Evolutionary conservation across 2,329 filamentous ascomycete species (phyloP), one percentile per base, ranked within the genome.

Genomic region (Aspergillus felis): DNA sequence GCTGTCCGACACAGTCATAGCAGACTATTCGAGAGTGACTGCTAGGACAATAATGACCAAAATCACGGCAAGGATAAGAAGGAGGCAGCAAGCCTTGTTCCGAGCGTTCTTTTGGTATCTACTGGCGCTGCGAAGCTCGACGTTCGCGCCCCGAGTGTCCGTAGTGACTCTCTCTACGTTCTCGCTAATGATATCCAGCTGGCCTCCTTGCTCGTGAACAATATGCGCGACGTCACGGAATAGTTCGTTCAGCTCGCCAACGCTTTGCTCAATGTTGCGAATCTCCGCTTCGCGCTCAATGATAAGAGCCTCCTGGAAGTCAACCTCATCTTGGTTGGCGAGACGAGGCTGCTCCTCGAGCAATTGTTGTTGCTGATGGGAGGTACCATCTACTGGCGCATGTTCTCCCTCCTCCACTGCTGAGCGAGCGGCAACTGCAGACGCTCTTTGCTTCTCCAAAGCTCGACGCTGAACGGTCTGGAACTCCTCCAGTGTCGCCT

Each of bases 191-290:
- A 90, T 90, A 69, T 93, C 89, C 29, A 99, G 81, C 75, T 90
- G 86, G 66, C 91, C 90, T 52, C 94, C 94, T 77, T 99, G 94
- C 77, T 97, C 93, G 60, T 86, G 86, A 52, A 99, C 92, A 74
- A 99, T 97, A 74, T 96, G 92, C 50, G 93, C 94, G n/a, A 99
- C 92, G 78, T 99, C 93, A 61, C 92, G 84, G 81, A 99, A 99
- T 47, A 99, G 83, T 70, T 97, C 94, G 68, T 99, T 99, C 61
- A 99, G 80, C 69, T 99, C 94, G 55, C 90, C 90, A 6, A 99
- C 94, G 55, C 90, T 92, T 75, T 97, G 92, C 78, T 97, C 94
- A 68, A 99, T 99, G 72, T 96, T 95, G 61, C 92, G 88, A 64
- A 99, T 99, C 79, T 99, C 94, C 57, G 91, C 87, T 75, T 99